These are phyloP conservation scores for Arthrobotrys sphaeroides DNA, from an alignment of 2,329 filamentous ascomycete genomes.

Conservation along the genomic window DNA sequence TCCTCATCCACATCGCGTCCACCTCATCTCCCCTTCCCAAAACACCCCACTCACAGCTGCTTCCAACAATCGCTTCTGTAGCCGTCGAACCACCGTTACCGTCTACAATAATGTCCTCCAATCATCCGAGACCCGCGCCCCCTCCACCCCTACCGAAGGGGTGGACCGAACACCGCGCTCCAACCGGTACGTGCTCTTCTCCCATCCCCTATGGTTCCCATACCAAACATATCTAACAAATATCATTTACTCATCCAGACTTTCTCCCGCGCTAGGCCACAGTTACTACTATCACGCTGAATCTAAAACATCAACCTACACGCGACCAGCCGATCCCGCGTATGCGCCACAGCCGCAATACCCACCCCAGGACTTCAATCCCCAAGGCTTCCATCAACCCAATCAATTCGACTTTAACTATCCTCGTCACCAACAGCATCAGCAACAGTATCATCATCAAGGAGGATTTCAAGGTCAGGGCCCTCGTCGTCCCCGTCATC, in stretches of 20 bases:
- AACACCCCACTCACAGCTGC: neutral
- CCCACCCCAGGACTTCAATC: slow-evolving; percentile 11
- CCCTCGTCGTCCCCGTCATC: slow-evolving; percentile 54
- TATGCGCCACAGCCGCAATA: slow-evolving; percentile 56
- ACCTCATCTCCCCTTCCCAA: slow-evolving; percentile 20
- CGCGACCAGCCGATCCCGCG: slow-evolving; percentile 68
- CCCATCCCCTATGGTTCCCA: slow-evolving; percentile 29
- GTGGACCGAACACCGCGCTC: slow-evolving; percentile 94
- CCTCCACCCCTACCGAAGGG: slow-evolving; percentile 74
- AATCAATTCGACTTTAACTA: slow-evolving; percentile 18
- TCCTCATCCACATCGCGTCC: slow-evolving; percentile 17
- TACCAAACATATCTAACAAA: slow-evolving; percentile 43
- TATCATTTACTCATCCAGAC: slow-evolving; percentile 28
- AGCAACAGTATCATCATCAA: slow-evolving; percentile 44
- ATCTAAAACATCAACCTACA: slow-evolving; percentile 88
- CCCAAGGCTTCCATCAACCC: neutral
- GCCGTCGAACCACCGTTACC: neutral
- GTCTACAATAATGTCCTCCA: slow-evolving; percentile 25
- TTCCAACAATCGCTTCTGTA: neutral
- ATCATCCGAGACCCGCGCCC: slow-evolving; percentile 26
- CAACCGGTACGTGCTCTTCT: slow-evolving; percentile 68
- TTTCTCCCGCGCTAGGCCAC: slow-evolving; percentile 69
- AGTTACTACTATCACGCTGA: slow-evolving; percentile 85
- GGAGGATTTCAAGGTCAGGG: slow-evolving; percentile 18
- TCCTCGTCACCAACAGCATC: slow-evolving; percentile 1